phyloP scores from a whole-genome alignment of 306 rosid genomes.

The Quercus wislizeni region DNA sequence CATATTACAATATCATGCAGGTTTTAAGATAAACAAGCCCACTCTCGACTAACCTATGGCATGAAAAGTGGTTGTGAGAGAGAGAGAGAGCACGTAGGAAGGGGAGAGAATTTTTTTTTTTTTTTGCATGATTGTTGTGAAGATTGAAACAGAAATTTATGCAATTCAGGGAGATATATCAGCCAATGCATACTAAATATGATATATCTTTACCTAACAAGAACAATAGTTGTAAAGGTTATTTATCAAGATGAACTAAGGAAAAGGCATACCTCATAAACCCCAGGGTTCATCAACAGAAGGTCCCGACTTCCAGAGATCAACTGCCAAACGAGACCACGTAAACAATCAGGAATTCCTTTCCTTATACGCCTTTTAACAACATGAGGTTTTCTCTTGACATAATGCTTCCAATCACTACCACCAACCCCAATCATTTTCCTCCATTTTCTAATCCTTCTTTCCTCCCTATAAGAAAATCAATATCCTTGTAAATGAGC shows the following conservation, averaged over 20 bases:
- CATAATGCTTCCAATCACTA: constrained; percentile 96
- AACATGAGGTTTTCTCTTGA: constrained; percentile 82
- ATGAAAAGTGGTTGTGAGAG: not conserved
- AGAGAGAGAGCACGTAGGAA: not conserved
- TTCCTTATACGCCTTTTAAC: constrained; percentile 94
- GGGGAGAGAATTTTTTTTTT: not conserved
- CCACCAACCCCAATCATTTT: constrained; percentile 99
- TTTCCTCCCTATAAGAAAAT: constrained; percentile 59
- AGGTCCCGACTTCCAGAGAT: constrained; percentile 98
- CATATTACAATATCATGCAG: not conserved
- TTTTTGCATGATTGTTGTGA: not conserved
- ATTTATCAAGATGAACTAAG: constrained; percentile 16
- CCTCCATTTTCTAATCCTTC: constrained; percentile 96
- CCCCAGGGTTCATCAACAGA: constrained; percentile 97
- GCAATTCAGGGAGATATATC: not conserved
- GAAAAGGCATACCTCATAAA: constrained; percentile 72
- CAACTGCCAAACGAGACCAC: constrained; percentile 99
- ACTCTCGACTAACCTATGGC: not conserved
- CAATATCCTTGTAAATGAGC: not conserved
- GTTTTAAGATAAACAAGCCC: not conserved
- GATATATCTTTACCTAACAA: not conserved
- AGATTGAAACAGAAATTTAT: not conserved
- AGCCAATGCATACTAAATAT: not conserved
- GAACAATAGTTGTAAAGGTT: not conserved
- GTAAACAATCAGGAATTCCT: constrained; percentile 99